Evolutionary conservation across 2,329 filamentous ascomycete genomes (phyloP), one percentile per base, ranked within the genome.

Genomic region (Nannizziopsis arthrosporioides): DNA sequence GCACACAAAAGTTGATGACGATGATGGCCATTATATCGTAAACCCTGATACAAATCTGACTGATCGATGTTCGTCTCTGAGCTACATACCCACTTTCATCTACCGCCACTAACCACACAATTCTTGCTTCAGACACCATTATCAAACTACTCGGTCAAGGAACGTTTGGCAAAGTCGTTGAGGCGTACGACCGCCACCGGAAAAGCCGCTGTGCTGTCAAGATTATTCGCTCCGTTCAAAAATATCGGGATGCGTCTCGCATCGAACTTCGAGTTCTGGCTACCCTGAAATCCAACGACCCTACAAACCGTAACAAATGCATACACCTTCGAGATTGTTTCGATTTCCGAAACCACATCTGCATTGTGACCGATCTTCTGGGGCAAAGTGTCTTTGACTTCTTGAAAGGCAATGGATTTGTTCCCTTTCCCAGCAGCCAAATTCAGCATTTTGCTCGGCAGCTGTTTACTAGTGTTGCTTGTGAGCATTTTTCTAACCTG

Each of bases 321-420:
- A 98, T 98, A 55, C 92, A 98, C 64, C 73, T 98, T 36, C 80
- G 89, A 36, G 92, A 98, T 60, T 95, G 88, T 66, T 98, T 98
- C 68, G 92, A 98, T 67, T 98, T 86, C 70, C 80, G 89, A 42
- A 92, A 93, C 49, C 92, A 98, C 63, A 96, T 98, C 57, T 98
- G 92, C 73, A 84, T 84, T 52, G 80, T 84, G 57, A 84, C 80
- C 11, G 80, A 83, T 62, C 68, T 84, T 12, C 77, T 96, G 30
- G 90, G 90, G 42, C 90, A 95, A 62, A 96, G 90, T 59, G 90
- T 98, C 45, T 98, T 98, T 63, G 92, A 98, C 68, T 98, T 98
- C 58, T 75, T 98, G 42, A 98, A 98, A 71, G 82, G 83, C 60
- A 96, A 96, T 62, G 78, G 80, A 55, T 98, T 98, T 62, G 88